Evolutionary conservation across 2,329 filamentous ascomycete species (phyloP), one percentile per base, ranked within the genome.

Genomic region (Botrytis cinerea): DNA sequence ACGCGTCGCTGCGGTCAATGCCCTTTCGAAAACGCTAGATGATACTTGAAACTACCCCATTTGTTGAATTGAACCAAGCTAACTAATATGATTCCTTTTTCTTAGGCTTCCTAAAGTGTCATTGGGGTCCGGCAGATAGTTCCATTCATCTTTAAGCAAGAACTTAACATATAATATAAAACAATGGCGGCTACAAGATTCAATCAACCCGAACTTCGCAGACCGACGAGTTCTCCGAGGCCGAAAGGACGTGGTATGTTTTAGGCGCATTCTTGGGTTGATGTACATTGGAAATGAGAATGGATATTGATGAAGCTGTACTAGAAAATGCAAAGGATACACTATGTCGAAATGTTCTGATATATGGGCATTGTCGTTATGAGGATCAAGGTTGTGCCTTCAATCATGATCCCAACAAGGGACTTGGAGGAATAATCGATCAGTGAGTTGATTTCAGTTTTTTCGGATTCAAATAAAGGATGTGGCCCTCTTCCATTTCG

Each of bases 321-420:
- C 73, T 77, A 92, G 91, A 93, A 84, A 93, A 92, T 82, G 85
- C 89, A 70, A 97, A 95, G 84, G 94, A 97, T 81, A 97, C 93
- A 10, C 88, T 95, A 73, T 98, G 94, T 84, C 92, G 94, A 80
- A 97, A 98, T 83, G 92, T 98, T 75, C 88, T 94, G 75, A 97
- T 98, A 79, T 97, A 97, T 82, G 94, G 94, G 73, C 93, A 95
- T 83, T 98, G 94, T 83, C 92, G 94, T 76, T 97, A 94, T 83
- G 93, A 97, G 84, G 93, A 97, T 81, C 91, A 93, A 84, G 94
- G 88, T 74, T 97, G 94, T 84, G 90, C 92, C 77, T 97, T 97
- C 84, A 96, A 94, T 80, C 94, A 97, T 83, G 93, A 96, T 78
- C 89, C 90, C 74, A 87, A 89, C 78, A 94, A 91, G 83, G 84